phyloP scores from a whole-genome alignment of 2,329 filamentous ascomycete genomes.

The Xylaria polymorpha region DNA sequence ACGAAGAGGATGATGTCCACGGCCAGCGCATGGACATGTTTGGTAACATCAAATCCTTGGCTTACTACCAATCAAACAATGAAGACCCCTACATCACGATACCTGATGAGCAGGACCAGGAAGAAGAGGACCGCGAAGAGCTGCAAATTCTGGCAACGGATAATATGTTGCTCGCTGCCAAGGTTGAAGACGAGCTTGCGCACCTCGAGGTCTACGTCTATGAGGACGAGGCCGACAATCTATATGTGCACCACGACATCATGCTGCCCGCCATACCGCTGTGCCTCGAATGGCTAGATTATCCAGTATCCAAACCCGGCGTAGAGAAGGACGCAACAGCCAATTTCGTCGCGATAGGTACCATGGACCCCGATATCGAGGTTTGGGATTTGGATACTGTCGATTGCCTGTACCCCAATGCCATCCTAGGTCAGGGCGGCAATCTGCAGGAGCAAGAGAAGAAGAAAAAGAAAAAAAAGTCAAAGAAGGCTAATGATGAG shows the following conservation, averaged over 20 bases:
- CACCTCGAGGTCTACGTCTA: slow-evolving; percentile 98
- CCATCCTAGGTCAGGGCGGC: slow-evolving; percentile 84
- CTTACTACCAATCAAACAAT: slow-evolving; percentile 93
- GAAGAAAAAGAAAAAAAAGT: slow-evolving; percentile 89
- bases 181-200: slow-evolving; percentile 96
- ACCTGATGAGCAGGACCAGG: slow-evolving; percentile 74
- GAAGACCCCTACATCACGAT: slow-evolving; percentile 98
- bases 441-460: slow-evolving; percentile 61
- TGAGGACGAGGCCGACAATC: slow-evolving; percentile 92
- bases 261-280: slow-evolving; percentile 98
- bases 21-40: slow-evolving; percentile 89
- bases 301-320: slow-evolving; percentile 80
- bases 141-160: slow-evolving; percentile 92
- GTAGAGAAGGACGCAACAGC: slow-evolving; percentile 74
- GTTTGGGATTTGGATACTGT: slow-evolving; percentile 97
- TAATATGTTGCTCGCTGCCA: slow-evolving; percentile 90
- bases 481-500: slow-evolving; percentile 86
- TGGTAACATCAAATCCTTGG: slow-evolving; percentile 90
- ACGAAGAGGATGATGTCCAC: slow-evolving; percentile 76
- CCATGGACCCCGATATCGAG: slow-evolving; percentile 98
- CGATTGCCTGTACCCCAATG: slow-evolving; percentile 98
- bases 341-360: slow-evolving; percentile 95
- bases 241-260: slow-evolving; percentile 99
- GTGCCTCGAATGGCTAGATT: slow-evolving; percentile 93
- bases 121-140: slow-evolving; percentile 91